Conservation (phyloP, 306 rosid species). For the Prunus persica region Prunus_persica_NCBIv2 NC_034010.1:2185501-2186000, state of each 20-base stretch:
- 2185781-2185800: background rate
- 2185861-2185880: background rate
- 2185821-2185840: background rate
- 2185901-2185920: background rate
- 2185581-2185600: rapidly evolving
- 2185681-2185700: background rate
- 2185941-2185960: constrained; percentile 8
- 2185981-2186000: constrained; percentile 13
- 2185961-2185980: background rate
- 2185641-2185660: background rate
- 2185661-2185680: constrained; percentile 11
- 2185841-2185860: background rate
- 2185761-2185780: background rate
- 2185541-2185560: too few species aligned
- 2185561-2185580: too few species aligned
- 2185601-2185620: too few species aligned
- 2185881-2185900: too few species aligned
- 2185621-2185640: too few species aligned
- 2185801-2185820: rapidly evolving
- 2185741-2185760: too few species aligned
- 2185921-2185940: background rate
- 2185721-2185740: background rate
- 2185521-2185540: rapidly evolving
- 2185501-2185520: rapidly evolving
- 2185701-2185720: background rate